Conservation (phyloP, 2,329 filamentous ascomycete genomes). For the Xylaria multiplex region DNA sequence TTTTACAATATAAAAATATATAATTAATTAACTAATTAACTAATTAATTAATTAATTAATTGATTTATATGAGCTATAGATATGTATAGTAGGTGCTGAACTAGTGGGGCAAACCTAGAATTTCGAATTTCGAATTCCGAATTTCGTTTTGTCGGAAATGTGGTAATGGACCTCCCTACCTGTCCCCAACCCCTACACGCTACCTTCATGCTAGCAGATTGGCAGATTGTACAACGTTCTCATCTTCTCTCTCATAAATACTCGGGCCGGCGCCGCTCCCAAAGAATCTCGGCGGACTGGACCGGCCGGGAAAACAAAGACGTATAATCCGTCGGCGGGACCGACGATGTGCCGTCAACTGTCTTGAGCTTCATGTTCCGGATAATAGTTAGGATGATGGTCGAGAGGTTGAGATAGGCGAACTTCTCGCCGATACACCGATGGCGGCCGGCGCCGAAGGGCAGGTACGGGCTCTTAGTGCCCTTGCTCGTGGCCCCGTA, state of each 20-base stretch:
- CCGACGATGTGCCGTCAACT: conserved; percentile 61
- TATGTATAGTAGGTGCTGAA: too few relatives aligned
- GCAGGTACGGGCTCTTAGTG: conserved; percentile 65
- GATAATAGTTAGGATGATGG: conserved; percentile 71
- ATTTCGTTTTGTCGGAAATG: too few relatives aligned
- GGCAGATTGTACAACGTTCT: too few relatives aligned
- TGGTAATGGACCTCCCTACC: too few relatives aligned
- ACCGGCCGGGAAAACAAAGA: conserved; percentile 55
- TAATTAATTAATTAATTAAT: too few relatives aligned
- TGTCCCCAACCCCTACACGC: too few relatives aligned
- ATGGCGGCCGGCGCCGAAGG: conserved; percentile 78
- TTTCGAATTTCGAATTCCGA: too few relatives aligned
- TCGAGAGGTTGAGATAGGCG: conserved; percentile 74
- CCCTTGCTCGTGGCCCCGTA: conserved; percentile 49
- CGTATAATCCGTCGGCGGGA: conserved; percentile 73
- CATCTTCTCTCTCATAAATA: neutral
- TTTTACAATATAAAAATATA: too few relatives aligned
- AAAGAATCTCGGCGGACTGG: conserved; percentile 49
- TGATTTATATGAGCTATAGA: too few relatives aligned
- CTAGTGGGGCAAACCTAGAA: too few relatives aligned
- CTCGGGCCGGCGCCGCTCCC: conserved; percentile 38
- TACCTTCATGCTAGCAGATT: too few relatives aligned
- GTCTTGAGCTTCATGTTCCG: conserved; percentile 69
- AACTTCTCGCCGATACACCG: conserved; percentile 82
- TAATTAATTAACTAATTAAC: too few relatives aligned